Conservation (phyloP, 139 green algal species). For the Picochlorum sp. region DNA sequence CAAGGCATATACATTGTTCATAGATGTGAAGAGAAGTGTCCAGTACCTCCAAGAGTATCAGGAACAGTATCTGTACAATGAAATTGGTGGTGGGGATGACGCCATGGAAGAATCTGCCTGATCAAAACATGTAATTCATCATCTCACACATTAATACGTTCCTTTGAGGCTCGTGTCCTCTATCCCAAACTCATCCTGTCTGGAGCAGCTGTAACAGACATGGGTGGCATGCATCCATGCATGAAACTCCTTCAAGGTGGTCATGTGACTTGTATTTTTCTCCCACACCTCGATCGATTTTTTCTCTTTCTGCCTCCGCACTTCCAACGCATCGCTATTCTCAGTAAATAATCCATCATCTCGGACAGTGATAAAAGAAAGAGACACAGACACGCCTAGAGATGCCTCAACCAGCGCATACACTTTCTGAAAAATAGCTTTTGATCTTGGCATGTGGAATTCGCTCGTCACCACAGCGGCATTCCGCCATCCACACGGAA, state of each 20-base stretch:
- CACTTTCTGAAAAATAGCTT: constrained; percentile 51
- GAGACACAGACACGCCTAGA: neutral
- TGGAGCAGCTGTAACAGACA: constrained; percentile 63
- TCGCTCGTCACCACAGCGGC: constrained; percentile 51
- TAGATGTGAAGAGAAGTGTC: constrained; percentile 74
- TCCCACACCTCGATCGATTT: constrained; percentile 38
- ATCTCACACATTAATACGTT: constrained; percentile 10
- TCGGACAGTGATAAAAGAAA: constrained; percentile 10
- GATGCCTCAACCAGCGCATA: constrained; percentile 35
- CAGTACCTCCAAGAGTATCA: constrained; percentile 93
- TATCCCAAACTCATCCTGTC: constrained; percentile 37
- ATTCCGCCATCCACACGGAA: constrained; percentile 59
- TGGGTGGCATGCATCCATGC: constrained; percentile 61
- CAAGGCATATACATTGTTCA: constrained; percentile 90
- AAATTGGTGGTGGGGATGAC: constrained; percentile 42
- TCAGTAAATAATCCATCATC: constrained; percentile 50
- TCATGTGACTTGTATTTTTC: constrained; percentile 10
- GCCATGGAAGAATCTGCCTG: neutral
- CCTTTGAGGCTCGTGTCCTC: neutral
- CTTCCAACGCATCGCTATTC: constrained; percentile 30
- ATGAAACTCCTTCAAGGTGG: constrained; percentile 43
- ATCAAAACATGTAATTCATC: constrained; percentile 1
- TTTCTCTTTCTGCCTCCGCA: constrained; percentile 38
- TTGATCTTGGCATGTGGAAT: constrained; percentile 74
- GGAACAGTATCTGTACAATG: constrained; percentile 99